These are phyloP conservation scores for Candida buenavistaensis DNA, from an alignment of 1,139 yeast species.

Conservation along the genomic window DNA sequence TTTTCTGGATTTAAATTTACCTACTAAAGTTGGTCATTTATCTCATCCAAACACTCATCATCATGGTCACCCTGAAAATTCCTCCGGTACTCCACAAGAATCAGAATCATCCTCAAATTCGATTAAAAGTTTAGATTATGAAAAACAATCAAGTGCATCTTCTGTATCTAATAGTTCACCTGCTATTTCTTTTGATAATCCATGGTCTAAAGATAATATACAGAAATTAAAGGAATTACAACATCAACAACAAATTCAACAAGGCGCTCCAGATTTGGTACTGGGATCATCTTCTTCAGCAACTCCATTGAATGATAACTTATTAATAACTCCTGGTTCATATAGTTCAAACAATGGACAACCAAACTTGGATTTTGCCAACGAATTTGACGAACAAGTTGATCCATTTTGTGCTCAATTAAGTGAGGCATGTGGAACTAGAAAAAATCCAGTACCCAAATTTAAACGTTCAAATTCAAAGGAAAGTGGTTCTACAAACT, in stretches of 20 bases:
- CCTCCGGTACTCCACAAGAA: constrained; percentile 10
- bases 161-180: constrained; percentile 21
- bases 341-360: constrained; percentile 16
- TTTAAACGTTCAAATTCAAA: constrained; percentile 21
- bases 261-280: constrained; percentile 35
- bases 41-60: constrained; percentile 24
- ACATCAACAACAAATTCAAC: constrained; percentile 7
- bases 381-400: constrained; percentile 41
- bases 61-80: constrained; percentile 11
- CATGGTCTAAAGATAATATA: constrained; percentile 35
- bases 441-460: constrained; percentile 66
- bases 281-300: constrained; percentile 37
- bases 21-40: constrained; percentile 35
- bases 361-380: constrained; percentile 17
- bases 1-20: constrained; percentile 35
- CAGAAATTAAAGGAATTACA: constrained; percentile 11
- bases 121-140: constrained; percentile 14
- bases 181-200: constrained; percentile 27
- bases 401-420: constrained; percentile 74
- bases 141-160: constrained; percentile 19
- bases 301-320: constrained; percentile 43
- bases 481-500: constrained; percentile 7
- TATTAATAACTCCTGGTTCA: constrained; percentile 38
- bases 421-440: constrained; percentile 84
- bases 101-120: constrained; percentile 17